Base-by-base conservation (phyloP, 2,329 filamentous ascomycete genomes). In the Lachnellula arida region DNA sequence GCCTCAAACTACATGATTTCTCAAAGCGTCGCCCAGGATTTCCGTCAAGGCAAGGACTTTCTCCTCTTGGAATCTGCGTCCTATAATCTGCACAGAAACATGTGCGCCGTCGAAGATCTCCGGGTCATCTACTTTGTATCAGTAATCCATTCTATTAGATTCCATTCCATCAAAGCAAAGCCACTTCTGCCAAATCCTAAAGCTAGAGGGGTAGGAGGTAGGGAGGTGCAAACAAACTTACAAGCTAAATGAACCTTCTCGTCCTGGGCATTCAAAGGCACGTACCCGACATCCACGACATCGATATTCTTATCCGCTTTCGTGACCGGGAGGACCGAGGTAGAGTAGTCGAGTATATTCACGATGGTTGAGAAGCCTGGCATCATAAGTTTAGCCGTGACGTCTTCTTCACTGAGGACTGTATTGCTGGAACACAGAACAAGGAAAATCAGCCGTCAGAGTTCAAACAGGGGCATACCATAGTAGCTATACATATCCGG, bases 291-390 rank as follows among this genome's bases (percentile, higher is more conserved):
- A 75, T 74, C 55, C 14, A 58, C 44, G 14, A 69, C 63, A 2
- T 66, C 60, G 17, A 80, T 72, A 46, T 76, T 69, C 4, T 72
- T 67, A 44, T 73, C 70, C 1, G 71, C 69, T 1, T 80, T 67
- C 0, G 80, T 81, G 14, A 76, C 78, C 0, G 84, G 83, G 14
- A 87, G 70, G 0, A 80, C 76, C 4, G 84, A 68, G 0, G 82
- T 78, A 0, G 81, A 74, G 61, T 86, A 87, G 63, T 87, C 84
- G 0, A 86, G 71, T 9, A 85, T 70, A 60, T 86, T 61, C 60
- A 60, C 61, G 63, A 5, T 54, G 43, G 4, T 49, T 50, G 12
- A 60, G 53, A 15, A 57, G 60, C 62, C 8, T 9, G 22, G 19
- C 17, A 44, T 44, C n/a, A 23, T 9, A 12, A 11, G 15, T 2